Conservation (phyloP, 2,329 filamentous ascomycete species). For the Pseudogymnoascus sp. region DNA sequence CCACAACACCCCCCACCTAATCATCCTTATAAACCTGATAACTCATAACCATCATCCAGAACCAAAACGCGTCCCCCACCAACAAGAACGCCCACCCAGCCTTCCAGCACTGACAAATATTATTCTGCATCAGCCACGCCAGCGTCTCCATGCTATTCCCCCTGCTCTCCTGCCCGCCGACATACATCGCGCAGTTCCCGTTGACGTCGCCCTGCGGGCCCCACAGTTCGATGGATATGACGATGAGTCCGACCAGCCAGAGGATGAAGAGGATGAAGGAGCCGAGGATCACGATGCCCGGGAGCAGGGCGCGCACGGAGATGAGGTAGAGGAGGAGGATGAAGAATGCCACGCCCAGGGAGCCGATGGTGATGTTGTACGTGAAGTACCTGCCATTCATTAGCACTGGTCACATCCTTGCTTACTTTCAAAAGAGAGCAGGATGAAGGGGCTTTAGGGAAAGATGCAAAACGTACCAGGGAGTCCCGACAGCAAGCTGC, state of each 20-base stretch:
- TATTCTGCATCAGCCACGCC: conserved; percentile 57
- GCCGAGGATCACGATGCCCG: conserved; percentile 59
- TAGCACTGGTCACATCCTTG: background rate
- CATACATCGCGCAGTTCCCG: conserved; percentile 50
- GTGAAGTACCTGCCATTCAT: conserved; percentile 52
- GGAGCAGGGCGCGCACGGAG: conserved; percentile 51
- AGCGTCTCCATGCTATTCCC: conserved; percentile 49
- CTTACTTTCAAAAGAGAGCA: too few species aligned
- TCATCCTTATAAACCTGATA: conserved; percentile 48
- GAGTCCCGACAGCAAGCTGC: conserved; percentile 46
- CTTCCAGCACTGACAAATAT: conserved; percentile 60
- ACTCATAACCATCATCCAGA: conserved; percentile 65
- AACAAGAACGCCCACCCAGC: conserved; percentile 57
- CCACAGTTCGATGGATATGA: conserved; percentile 56
- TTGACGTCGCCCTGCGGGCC: conserved; percentile 52
- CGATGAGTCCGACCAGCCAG: conserved; percentile 60
- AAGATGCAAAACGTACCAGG: conserved; percentile 44
- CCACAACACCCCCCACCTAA: conserved; percentile 5
- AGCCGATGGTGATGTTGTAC: conserved; percentile 53
- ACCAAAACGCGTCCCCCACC: conserved; percentile 50
- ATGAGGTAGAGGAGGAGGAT: conserved; percentile 57
- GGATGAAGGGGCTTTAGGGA: background rate
- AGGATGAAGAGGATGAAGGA: conserved; percentile 59
- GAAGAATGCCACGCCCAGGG: conserved; percentile 60
- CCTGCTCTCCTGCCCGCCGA: conserved; percentile 43